Evolutionary conservation across 2,329 filamentous ascomycete genomes (phyloP), one percentile per base, ranked within the genome.

Genomic region (Lachnellula willkommii): DNA sequence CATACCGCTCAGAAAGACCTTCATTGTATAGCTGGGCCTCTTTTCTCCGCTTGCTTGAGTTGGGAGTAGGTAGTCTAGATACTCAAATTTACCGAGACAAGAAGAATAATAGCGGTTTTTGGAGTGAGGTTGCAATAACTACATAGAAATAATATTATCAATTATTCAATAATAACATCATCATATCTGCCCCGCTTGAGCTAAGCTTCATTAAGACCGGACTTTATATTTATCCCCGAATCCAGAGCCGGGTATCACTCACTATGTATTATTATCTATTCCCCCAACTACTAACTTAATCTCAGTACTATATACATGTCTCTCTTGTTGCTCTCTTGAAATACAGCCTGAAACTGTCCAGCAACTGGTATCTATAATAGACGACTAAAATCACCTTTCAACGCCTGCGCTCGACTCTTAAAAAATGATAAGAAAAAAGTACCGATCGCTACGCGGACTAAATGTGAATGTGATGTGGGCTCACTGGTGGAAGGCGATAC

Each of bases 401-500:
- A 66, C 64, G 63, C 65, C 65, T 42, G 54, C 63, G 64, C 65
- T 65, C 60, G 61, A 60, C 61, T 58, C 51, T 61, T 50, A 55
- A 54, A 55, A 55, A 55, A 57, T 54, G 26, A 28, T 54, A 40
- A 53, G 45, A 32, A 57, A 8, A 22, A 1, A 2, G n/a, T 40
- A 40, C 15, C 37, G 4, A 9, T 40, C 37, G 37, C 14, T 7
- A 40, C 39, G 50, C 15, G 22, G 9, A 35, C 43, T 36, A n/a
- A 47, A 26, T 12, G 9, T 43, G 17, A 37, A 26, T 12, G 9
- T 43, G 17, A 37, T 24, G 20, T 12, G 22, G 45, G 12, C 7
- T 58, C 53, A 66, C 52, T 66, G 63, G 52, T 70, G 66, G 52
- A 70, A 69, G 2, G 69, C 69, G 51, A 62, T 46, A 22, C 69